These are phyloP conservation scores for Fusarium chuoi DNA, from an alignment of 2,329 filamentous ascomycete genomes.

Conservation along the genomic window DNA sequence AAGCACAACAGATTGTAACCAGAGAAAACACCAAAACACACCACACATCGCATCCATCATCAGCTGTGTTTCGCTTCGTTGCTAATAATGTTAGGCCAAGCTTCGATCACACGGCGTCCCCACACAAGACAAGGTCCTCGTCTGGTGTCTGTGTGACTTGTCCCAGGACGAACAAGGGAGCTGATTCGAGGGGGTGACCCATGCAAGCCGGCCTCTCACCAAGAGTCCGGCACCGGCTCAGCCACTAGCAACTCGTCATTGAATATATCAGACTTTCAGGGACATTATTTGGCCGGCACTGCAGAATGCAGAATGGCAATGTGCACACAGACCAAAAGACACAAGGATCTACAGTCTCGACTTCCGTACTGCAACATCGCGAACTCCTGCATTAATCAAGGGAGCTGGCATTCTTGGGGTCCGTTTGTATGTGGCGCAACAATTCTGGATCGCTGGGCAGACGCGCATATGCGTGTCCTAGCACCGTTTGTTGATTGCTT, in stretches of 20 bases:
- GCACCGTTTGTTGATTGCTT: conserved; percentile 31
- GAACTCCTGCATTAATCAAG: conserved; percentile 17
- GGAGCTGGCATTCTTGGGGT: conserved; percentile 29
- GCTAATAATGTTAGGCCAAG: conserved; percentile 26
- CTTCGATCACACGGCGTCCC: conserved; percentile 38
- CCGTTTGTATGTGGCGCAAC: conserved; percentile 14
- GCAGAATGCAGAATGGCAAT: conserved; percentile 2
- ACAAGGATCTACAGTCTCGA: conserved; percentile 6
- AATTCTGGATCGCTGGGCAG: conserved; percentile 13
- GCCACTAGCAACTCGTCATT: conserved; percentile 37
- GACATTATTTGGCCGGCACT: conserved; percentile 12
- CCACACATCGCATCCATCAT: neutral
- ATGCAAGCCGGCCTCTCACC: conserved; percentile 22
- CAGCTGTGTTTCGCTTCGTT: conserved; percentile 27
- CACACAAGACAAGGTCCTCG: conserved; percentile 29
- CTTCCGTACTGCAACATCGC: conserved; percentile 4
- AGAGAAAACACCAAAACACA: conserved; percentile 4
- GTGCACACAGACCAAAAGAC: neutral
- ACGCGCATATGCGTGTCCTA: conserved; percentile 20
- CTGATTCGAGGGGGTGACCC: conserved; percentile 32
- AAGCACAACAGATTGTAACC: neutral
- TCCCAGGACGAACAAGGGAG: conserved; percentile 23
- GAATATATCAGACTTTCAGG: conserved; percentile 25
- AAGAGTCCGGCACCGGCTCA: conserved; percentile 25
- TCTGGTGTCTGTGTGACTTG: conserved; percentile 38